Conservation (phyloP, 2,329 filamentous ascomycete genomes). For the Talaromyces piceae region DNA sequence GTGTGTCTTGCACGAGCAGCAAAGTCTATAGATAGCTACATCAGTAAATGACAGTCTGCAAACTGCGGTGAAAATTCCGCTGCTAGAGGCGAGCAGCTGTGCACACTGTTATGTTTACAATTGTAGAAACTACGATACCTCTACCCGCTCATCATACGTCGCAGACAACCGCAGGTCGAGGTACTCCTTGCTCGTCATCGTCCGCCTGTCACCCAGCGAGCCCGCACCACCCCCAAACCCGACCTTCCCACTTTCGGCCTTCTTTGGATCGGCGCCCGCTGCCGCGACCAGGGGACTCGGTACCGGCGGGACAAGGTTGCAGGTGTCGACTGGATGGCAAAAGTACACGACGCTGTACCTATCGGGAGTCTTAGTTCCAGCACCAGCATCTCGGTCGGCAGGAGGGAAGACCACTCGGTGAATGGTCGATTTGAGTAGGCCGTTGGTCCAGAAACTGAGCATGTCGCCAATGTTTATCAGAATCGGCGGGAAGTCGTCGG, state of each 20-base stretch:
- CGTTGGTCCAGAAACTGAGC: conserved; percentile 82
- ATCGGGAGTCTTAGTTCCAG: conserved; percentile 27
- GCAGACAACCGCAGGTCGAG: conserved; percentile 50
- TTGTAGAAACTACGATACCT: conserved; percentile 10
- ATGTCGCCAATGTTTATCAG: conserved; percentile 65
- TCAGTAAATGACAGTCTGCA: too few relatives aligned
- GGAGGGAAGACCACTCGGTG: conserved; percentile 73
- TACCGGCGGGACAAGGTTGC: conserved; percentile 44
- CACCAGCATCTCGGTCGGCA: conserved; percentile 30
- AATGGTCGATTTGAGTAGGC: conserved; percentile 76
- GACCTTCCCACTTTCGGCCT: conserved; percentile 27
- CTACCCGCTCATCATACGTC: conserved; percentile 45
- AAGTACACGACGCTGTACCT: conserved; percentile 57
- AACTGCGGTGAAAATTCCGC: too few relatives aligned
- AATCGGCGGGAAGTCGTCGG: conserved; percentile 57
- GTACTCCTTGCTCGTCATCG: conserved; percentile 53
- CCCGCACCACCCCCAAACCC: conserved; percentile 37
- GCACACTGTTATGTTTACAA: too few relatives aligned
- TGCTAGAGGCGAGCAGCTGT: too few relatives aligned
- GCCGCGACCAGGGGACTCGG: conserved; percentile 43
- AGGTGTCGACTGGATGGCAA: conserved; percentile 53
- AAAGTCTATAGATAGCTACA: too few relatives aligned
- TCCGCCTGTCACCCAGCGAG: conserved; percentile 22
- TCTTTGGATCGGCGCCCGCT: conserved; percentile 26
- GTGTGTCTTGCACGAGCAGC: too few relatives aligned